Base-by-base conservation (phyloP, 495 filamentous ascomycete species). In the Penicillium coffeae region DNA sequence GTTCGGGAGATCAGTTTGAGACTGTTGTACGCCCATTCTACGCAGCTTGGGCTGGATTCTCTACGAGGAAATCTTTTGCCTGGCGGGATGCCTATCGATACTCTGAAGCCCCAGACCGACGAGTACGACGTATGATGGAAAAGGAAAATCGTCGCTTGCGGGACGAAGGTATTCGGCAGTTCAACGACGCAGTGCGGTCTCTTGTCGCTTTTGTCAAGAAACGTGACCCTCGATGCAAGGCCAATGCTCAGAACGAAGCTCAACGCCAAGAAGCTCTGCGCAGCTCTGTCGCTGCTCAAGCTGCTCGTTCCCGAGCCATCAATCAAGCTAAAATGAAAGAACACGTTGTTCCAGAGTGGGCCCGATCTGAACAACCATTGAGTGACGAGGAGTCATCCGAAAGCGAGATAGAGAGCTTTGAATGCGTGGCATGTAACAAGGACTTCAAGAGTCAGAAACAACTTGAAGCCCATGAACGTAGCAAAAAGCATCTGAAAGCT, bases 401-500 rank as follows among this genome's bases (percentile, higher is more conserved):
- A 52, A 63, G 62, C 16, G 75, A 77, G 47, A 63, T 77, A 43
- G 73, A 84, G 49, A 69, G 77, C 25, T 87, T 89, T 46, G 93
- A 96, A 61, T 99, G 93, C 62, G 84, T 97, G 42, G 87, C 87
- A 16, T 99, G 93, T 62, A 78, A 81, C 58, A 99, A 99, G 69
- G 85, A 56, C 2, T 99, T 97, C 75, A 95, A 94, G 63, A 96
- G 90, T 47, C 85, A 95, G 60, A 88, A 87, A 55, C 93, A 96
- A 56, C 92, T 83, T 50, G 83, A 91, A 60, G 82, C 87, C n/a
- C 93, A 99, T 59, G 92, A 97, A 69, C 87, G 85, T 66, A 96
- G 90, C 71, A 97, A 95, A 62, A 97, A 96, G 62, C 93, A 99
- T 59, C 58, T 82, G 37, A 96, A 94, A 60, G 86, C 88, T 3